phyloP scores from a whole-genome alignment of 1,284 basidiomycete species.

The Sphagnurus paluster region DNA sequence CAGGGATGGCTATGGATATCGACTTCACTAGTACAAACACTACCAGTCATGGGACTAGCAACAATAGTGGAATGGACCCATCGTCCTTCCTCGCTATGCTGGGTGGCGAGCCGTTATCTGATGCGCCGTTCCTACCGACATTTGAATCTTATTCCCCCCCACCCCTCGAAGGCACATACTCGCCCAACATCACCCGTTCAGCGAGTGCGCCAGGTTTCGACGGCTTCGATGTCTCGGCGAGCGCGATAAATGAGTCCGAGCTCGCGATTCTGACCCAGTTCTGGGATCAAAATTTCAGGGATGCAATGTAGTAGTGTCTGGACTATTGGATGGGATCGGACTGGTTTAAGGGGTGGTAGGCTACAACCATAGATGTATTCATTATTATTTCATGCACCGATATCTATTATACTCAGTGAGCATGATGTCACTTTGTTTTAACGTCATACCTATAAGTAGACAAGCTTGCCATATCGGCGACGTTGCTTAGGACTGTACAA shows the following conservation, averaged over 20 bases:
- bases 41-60: neutral
- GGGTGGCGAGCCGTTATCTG: slow-evolving; percentile 24
- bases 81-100: slow-evolving; percentile 27
- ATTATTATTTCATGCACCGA: too few relatives aligned
- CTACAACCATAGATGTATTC: too few relatives aligned
- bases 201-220: neutral
- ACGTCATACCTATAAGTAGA: too few relatives aligned
- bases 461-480: too few relatives aligned
- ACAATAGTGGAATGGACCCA: slow-evolving; percentile 11
- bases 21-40: neutral
- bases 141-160: slow-evolving; percentile 19
- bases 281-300: slow-evolving; percentile 18
- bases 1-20: slow-evolving; percentile 8
- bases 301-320: neutral
- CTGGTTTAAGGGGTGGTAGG: too few relatives aligned
- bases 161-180: slow-evolving; percentile 8
- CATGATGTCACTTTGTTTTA: too few relatives aligned
- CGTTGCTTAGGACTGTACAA: too few relatives aligned
- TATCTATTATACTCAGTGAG: too few relatives aligned
- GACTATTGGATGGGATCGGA: too few relatives aligned
- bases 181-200: slow-evolving; percentile 1
- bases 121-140: slow-evolving; percentile 26
- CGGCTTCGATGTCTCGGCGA: slow-evolving; percentile 6
- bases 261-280: slow-evolving; percentile 21
- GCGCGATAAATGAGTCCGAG: slow-evolving; percentile 18